phyloP scores from a whole-genome alignment of 2,329 filamentous ascomycete genomes.

The Drechslerella coelobrocha region DNA sequence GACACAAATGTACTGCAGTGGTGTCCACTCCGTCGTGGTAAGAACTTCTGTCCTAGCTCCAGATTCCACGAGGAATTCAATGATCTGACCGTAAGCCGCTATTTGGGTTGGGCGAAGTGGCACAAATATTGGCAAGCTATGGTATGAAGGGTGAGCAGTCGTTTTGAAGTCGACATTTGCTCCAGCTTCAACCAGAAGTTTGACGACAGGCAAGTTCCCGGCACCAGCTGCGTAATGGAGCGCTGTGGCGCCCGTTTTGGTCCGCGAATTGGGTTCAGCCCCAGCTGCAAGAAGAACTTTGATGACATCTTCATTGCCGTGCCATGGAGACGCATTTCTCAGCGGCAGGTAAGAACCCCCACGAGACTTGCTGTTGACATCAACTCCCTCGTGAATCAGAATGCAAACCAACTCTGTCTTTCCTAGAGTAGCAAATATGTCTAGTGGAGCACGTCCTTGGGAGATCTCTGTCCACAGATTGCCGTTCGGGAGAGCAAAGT shows the following conservation, averaged over 20 bases:
- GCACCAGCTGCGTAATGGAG: conserved; percentile 47
- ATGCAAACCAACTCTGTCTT: conserved; percentile 52
- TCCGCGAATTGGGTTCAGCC: conserved; percentile 58
- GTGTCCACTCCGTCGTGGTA: conserved; percentile 17
- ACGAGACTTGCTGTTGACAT: conserved; percentile 32
- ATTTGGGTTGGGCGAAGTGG: conserved; percentile 34
- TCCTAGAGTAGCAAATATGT: conserved; percentile 21
- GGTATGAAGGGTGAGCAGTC: conserved; percentile 19
- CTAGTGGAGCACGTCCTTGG: conserved; percentile 9
- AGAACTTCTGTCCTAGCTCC: conserved; percentile 31
- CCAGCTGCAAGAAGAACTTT: conserved; percentile 57
- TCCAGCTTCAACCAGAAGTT: conserved; percentile 48
- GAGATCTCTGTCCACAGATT: conserved; percentile 20
- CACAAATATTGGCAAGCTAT: too few relatives aligned
- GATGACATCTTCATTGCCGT: conserved; percentile 55
- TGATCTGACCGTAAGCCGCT: conserved; percentile 43
- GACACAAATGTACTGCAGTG: conserved; percentile 31
- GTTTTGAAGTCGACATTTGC: conserved; percentile 30
- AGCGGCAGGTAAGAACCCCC: conserved; percentile 44
- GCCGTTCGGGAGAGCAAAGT: conserved; percentile 22
- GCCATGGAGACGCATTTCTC: conserved; percentile 52
- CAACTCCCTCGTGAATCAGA: conserved; percentile 51
- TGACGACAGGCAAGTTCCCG: conserved; percentile 50
- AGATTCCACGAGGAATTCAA: conserved; percentile 51
- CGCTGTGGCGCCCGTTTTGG: conserved; percentile 53